phyloP scores from a whole-genome alignment of 176 grass and related monocot genomes.

The Oryza coarctata region DNA sequence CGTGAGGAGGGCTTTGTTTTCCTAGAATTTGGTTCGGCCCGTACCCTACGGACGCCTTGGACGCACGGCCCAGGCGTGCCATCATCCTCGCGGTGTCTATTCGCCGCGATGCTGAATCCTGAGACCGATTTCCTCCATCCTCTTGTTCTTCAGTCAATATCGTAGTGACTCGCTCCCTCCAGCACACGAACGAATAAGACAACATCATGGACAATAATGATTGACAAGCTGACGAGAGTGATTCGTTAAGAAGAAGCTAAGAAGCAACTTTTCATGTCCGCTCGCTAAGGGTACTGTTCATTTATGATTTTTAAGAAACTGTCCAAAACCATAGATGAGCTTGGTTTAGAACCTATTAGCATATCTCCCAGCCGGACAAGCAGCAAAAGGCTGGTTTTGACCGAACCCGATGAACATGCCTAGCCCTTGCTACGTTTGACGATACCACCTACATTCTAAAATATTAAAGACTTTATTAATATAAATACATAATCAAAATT shows the following conservation, averaged over 20 bases:
- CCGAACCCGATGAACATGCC: too few species aligned
- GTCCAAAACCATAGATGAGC: background rate
- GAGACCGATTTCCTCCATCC: background rate
- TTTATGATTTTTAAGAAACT: background rate
- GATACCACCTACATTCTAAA: too few species aligned
- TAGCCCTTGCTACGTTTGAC: too few species aligned
- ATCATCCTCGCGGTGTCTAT: background rate
- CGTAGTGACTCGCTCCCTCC: background rate
- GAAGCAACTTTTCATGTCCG: background rate
- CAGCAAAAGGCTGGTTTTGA: background rate
- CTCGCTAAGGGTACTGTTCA: background rate
- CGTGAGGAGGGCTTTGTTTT: background rate
- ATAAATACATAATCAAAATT: too few species aligned
- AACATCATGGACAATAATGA: conserved; percentile 1
- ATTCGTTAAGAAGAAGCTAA: background rate
- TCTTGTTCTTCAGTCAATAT: background rate
- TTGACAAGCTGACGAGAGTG: background rate
- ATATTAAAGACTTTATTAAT: too few species aligned
- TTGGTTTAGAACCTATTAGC: too few species aligned
- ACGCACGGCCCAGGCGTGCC: background rate
- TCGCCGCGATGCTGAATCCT: background rate
- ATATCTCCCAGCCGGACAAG: too few species aligned
- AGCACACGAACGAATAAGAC: background rate
- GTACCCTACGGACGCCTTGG: background rate
- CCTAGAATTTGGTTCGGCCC: background rate